These are phyloP conservation scores for Dimocarpus longan DNA, from an alignment of 345 rosid genomes.

Conservation along the genomic window DNA sequence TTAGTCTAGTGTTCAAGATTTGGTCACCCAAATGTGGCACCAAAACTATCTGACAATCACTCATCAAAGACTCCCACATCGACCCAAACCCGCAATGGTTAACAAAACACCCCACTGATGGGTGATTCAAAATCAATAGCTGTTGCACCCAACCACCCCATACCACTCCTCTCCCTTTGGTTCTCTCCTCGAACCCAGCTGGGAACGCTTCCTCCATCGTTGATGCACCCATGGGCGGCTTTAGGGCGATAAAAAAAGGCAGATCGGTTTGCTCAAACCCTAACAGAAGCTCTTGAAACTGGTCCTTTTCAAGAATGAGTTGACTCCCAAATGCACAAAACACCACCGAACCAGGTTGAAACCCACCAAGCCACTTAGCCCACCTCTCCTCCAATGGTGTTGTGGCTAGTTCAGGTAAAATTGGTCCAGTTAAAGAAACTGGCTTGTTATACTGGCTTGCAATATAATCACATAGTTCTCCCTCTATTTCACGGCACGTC, in stretches of 20 bases:
- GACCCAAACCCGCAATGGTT: conserved; percentile 68
- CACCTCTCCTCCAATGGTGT: conserved; percentile 46
- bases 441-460: conserved; percentile 48
- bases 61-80: conserved; percentile 69
- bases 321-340: conserved; percentile 80
- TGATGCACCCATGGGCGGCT: conserved; percentile 53
- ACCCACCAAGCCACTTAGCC: conserved; percentile 56
- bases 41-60: conserved; percentile 60
- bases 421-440: conserved; percentile 65
- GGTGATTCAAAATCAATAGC: conserved; percentile 46
- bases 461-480: conserved; percentile 57
- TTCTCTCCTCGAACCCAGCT: conserved; percentile 63
- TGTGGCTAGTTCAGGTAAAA: conserved; percentile 37
- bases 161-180: conserved; percentile 51
- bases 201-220: conserved; percentile 72
- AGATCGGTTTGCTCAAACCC: conserved; percentile 60
- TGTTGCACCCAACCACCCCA: conserved; percentile 63
- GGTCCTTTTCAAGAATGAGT: conserved; percentile 44
- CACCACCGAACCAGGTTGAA: conserved; percentile 10
- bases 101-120: conserved; percentile 67
- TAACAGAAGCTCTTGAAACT: conserved; percentile 46
- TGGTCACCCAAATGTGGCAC: conserved; percentile 66
- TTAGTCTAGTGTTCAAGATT: conserved; percentile 53
- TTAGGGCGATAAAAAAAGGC: conserved; percentile 58
- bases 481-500: conserved; percentile 71